Conservation (phyloP, 169 alveolate genomes). For the Miamiensis avidus region DNA sequence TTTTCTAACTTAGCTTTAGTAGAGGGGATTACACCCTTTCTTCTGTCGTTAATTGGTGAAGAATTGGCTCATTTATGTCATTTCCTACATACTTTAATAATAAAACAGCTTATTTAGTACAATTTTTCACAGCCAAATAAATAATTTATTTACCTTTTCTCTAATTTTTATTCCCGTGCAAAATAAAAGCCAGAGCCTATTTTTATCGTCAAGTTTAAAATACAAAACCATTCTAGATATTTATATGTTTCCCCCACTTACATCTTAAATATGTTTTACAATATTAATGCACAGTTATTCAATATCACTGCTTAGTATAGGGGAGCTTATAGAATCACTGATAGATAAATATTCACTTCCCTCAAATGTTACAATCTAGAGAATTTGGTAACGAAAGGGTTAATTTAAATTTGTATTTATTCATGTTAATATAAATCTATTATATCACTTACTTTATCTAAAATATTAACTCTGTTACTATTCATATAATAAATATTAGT, state of each 20-base stretch:
- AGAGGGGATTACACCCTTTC: background rate
- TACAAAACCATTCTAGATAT: conserved; percentile 67
- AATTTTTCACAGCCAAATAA: conserved; percentile 23
- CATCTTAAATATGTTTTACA: conserved; percentile 62
- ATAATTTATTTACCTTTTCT: conserved; percentile 29
- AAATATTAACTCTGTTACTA: background rate
- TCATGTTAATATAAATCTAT: no score
- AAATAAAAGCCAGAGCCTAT: conserved; percentile 66
- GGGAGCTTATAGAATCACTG: conserved; percentile 64
- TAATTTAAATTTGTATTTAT: no score
- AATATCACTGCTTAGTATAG: conserved; percentile 59
- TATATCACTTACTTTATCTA: background rate
- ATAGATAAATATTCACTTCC: conserved; percentile 71
- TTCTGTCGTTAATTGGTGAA: conserved; percentile 1
- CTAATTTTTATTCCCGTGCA: conserved; percentile 61
- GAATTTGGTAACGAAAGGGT: conserved; percentile 12
- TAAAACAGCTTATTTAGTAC: background rate
- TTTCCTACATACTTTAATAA: conserved; percentile 8
- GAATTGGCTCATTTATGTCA: conserved; percentile 1
- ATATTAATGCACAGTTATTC: conserved; percentile 61
- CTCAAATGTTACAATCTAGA: conserved; percentile 66
- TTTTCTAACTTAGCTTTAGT: background rate
- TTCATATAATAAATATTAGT: conserved; percentile 54
- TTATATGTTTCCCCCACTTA: conserved; percentile 66
- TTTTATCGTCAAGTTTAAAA: conserved; percentile 68